These are phyloP conservation scores for Aspergillus viridinutans DNA, from an alignment of 2,329 filamentous ascomycete genomes.

Conservation along the genomic window DNA sequence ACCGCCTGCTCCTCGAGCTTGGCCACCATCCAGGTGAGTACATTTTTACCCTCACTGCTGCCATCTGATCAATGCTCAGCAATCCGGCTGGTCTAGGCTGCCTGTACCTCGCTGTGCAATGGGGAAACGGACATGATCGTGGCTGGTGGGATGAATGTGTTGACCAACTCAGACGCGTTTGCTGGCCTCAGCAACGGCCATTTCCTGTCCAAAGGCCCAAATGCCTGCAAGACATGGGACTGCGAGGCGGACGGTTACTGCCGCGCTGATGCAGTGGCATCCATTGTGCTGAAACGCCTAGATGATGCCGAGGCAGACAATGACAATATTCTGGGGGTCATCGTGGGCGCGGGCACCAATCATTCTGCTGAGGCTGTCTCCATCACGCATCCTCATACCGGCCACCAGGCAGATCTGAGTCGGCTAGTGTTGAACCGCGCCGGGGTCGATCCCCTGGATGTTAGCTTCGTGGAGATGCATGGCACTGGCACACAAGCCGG, in stretches of 20 bases:
- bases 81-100: conserved; percentile 33
- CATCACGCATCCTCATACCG: conserved; percentile 41
- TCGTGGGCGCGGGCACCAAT: conserved; percentile 36
- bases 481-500: conserved; percentile 39
- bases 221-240: conserved; percentile 48
- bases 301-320: conserved; percentile 50
- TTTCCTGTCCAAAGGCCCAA: conserved; percentile 32
- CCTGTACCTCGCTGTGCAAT: conserved; percentile 67
- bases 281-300: conserved; percentile 50
- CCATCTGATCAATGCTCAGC: too few relatives aligned
- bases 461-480: conserved; percentile 39
- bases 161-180: conserved; percentile 77
- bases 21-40: conserved; percentile 56
- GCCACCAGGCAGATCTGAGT: conserved; percentile 35
- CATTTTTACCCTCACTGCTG: too few relatives aligned
- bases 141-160: conserved; percentile 67
- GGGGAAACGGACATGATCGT: conserved; percentile 76
- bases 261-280: conserved; percentile 48
- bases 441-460: conserved; percentile 35
- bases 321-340: conserved; percentile 40
- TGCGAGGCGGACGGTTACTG: conserved; percentile 52
- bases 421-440: conserved; percentile 35
- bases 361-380: conserved; percentile 34
- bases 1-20: conserved; percentile 72
- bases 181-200: conserved; percentile 60